Conservation (phyloP, 139 green algal genomes). For the Marvania coccoides region DNA sequence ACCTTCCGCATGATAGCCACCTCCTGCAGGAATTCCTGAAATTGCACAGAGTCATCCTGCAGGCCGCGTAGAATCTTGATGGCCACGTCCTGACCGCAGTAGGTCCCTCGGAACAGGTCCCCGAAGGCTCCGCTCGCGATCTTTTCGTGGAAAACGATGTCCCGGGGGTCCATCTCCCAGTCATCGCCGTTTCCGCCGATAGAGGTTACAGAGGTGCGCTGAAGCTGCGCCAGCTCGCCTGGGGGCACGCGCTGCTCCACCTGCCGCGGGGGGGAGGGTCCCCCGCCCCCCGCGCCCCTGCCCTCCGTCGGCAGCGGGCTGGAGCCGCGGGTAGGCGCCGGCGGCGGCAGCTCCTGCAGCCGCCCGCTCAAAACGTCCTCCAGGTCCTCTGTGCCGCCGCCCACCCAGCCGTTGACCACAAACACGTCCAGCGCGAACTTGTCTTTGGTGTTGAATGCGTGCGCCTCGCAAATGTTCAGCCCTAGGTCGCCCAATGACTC, state of each 20-base stretch:
- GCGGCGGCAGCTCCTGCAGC: conserved; percentile 67
- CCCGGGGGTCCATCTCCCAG: conserved; percentile 88
- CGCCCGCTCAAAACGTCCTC: conserved; percentile 71
- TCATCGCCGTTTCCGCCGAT: conserved; percentile 49
- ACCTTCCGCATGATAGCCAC: conserved; percentile 88
- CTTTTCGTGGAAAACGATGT: conserved; percentile 81
- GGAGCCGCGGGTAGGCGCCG: conserved; percentile 11
- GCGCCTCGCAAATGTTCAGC: conserved; percentile 96
- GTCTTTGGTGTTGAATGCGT: conserved; percentile 97
- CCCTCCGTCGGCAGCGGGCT: background rate
- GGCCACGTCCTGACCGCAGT: conserved; percentile 97
- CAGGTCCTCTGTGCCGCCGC: conserved; percentile 40
- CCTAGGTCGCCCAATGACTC: conserved; percentile 83
- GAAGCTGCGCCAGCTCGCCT: conserved; percentile 28
- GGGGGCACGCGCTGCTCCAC: conserved; percentile 29
- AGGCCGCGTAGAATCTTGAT: conserved; percentile 97
- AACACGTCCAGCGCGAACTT: conserved; percentile 94
- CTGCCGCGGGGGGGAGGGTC: conserved; percentile 1
- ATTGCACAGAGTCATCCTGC: conserved; percentile 66
- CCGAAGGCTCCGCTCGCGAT: conserved; percentile 88
- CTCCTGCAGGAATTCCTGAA: conserved; percentile 52
- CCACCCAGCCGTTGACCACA: conserved; percentile 80
- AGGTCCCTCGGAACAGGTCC: conserved; percentile 88
- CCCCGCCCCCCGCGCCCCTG: background rate
- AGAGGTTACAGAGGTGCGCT: background rate